Evolutionary conservation across 352 stramenopile genomes (phyloP).

Genomic region (Phytopythium delawarense): DNA sequence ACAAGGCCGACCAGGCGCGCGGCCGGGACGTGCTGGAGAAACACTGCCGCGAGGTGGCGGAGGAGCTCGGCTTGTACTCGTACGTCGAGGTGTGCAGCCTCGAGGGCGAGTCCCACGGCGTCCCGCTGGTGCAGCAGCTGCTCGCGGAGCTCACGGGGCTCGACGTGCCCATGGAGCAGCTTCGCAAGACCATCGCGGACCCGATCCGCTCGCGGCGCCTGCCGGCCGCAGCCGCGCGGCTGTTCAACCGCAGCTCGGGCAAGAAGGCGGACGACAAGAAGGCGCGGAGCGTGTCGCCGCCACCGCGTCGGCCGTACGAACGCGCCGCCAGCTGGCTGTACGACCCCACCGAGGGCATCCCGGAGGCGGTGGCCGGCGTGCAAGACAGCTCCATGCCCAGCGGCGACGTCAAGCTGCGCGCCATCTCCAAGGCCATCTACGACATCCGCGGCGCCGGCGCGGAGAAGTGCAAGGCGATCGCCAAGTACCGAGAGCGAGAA

Average conservation of each 20-base stretch:
- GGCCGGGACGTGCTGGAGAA: slow-evolving; percentile 33
- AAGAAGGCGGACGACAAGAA: slow-evolving; percentile 12
- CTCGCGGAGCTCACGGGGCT: slow-evolving; percentile 19
- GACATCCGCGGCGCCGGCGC: slow-evolving; percentile 61
- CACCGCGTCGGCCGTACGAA: slow-evolving; percentile 11
- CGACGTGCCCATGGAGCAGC: slow-evolving; percentile 8
- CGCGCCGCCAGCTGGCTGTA: slow-evolving; percentile 60
- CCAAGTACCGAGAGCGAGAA: slow-evolving; percentile 51
- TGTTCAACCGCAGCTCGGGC: slow-evolving; percentile 7
- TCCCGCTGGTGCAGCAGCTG: slow-evolving; percentile 16
- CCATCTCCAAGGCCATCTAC: slow-evolving; percentile 72
- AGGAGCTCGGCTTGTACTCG: slow-evolving; percentile 41
- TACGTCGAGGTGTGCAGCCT: slow-evolving; percentile 53
- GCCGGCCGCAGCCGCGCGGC: slow-evolving; percentile 12
- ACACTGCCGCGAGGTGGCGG: slow-evolving; percentile 38
- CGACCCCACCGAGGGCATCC: slow-evolving; percentile 47
- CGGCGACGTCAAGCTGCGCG: slow-evolving; percentile 62
- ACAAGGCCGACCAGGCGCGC: slow-evolving; percentile 33
- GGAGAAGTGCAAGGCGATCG: slow-evolving; percentile 50
- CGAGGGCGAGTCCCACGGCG: slow-evolving; percentile 15
- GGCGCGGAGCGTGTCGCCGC: slow-evolving; percentile 4
- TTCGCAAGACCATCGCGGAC: slow-evolving; percentile 5
- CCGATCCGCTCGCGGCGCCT: slow-evolving; percentile 1
- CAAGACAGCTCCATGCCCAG: neutral
- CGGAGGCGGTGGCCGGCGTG: slow-evolving; percentile 10